phyloP scores from a whole-genome alignment of 2,329 filamentous ascomycete species.

The Colletotrichum sp. region DNA sequence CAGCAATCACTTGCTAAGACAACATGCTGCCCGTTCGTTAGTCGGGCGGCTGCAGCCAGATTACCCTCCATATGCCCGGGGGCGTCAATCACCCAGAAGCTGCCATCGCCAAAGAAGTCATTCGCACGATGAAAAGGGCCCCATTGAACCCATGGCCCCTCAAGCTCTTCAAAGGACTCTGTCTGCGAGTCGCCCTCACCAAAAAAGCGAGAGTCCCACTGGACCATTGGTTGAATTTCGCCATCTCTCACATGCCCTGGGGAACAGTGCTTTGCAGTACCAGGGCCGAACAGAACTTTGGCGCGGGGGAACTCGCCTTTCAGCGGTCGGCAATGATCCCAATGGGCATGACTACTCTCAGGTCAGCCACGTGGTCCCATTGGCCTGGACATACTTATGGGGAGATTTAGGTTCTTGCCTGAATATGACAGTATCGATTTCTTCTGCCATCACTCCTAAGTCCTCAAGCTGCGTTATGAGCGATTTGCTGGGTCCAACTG shows the following conservation, averaged over 20 bases:
- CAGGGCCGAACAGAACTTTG: neutral
- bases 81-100: neutral
- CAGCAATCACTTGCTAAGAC: neutral
- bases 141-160: neutral
- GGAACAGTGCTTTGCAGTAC: neutral
- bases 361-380: neutral
- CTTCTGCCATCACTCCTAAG: neutral
- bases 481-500: neutral
- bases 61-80: neutral
- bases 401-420: neutral
- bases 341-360: neutral
- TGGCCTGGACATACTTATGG: neutral
- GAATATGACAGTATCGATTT: neutral
- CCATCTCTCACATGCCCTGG: neutral
- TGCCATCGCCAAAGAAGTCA: neutral
- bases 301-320: neutral
- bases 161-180: neutral
- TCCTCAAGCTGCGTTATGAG: neutral
- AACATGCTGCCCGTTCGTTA: neutral
- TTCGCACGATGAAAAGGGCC: neutral
- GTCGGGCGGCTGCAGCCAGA: neutral
- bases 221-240: neutral
- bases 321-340: neutral
- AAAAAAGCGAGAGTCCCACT: neutral
- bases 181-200: neutral